A percentile compares a stretch with the other conserved stretches of the same genome.
These are phyloP conservation scores for Diospyros kaki DNA, from an alignment of 148 eudicot genomes.

Conservation along the genomic window DNA sequence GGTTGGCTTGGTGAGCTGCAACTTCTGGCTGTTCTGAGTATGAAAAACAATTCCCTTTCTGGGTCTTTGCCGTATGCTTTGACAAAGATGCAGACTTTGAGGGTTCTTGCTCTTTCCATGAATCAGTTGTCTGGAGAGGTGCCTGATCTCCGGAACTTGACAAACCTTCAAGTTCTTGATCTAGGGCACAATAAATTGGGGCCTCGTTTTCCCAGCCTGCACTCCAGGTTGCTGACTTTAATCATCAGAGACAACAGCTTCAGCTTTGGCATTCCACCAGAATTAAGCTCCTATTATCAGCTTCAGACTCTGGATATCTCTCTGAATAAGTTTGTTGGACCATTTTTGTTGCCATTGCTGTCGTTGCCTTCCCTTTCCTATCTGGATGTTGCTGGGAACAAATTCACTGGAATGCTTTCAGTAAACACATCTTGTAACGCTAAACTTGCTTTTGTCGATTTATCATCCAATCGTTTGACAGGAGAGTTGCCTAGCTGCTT, in stretches of 20 bases:
- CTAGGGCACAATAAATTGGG: constrained; percentile 59
- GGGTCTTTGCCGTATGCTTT: constrained; percentile 53
- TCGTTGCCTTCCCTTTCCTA: constrained; percentile 47
- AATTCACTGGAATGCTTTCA: constrained; percentile 42
- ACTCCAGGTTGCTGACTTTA: constrained; percentile 46
- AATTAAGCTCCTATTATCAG: constrained; percentile 37
- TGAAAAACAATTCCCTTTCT: constrained; percentile 62
- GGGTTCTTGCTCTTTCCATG: constrained; percentile 49
- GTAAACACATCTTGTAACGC: constrained; percentile 40
- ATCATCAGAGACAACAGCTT: constrained; percentile 60
- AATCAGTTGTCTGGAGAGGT: constrained; percentile 57
- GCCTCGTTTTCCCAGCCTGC: constrained; percentile 62
- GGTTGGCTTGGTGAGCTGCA: constrained; percentile 38
- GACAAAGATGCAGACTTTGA: constrained; percentile 32
- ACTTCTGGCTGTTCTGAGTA: constrained; percentile 52
- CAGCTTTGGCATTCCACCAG: constrained; percentile 33
- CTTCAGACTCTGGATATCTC: constrained; percentile 56
- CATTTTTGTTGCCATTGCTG: constrained; percentile 30
- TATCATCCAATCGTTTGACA: constrained; percentile 51
- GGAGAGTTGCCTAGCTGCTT: constrained; percentile 64
- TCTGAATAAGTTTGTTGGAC: constrained; percentile 40
- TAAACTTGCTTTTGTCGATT: constrained; percentile 42
- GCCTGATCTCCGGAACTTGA: constrained; percentile 45
- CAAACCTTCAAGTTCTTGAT: constrained; percentile 71
- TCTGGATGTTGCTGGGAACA: constrained; percentile 48